Conservation (phyloP, 73 alveolate species). For the Stentor roeselii region DNA sequence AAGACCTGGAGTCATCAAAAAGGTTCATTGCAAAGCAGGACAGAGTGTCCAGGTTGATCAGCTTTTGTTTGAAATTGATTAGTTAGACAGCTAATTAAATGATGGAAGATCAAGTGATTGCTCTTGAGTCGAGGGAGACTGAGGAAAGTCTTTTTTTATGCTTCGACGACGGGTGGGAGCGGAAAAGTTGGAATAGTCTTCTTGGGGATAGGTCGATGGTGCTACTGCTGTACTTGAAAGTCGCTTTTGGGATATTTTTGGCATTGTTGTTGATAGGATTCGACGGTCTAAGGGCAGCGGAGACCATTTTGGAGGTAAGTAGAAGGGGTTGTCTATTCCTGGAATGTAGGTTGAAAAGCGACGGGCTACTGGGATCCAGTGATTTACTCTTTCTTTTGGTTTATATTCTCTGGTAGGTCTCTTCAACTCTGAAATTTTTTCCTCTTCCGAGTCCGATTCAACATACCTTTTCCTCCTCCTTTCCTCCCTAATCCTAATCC, state of each 20-base stretch:
- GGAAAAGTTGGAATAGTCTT: too few relatives aligned
- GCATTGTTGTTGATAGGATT: not conserved
- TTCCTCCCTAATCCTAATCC: not conserved
- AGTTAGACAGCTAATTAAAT: not conserved
- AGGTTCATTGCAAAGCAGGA: constrained; percentile 51
- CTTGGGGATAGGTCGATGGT: too few relatives aligned
- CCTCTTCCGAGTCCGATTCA: not conserved
- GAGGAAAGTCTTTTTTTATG: too few relatives aligned
- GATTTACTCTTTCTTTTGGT: not conserved
- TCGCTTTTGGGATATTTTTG: not conserved
- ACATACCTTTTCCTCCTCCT: not conserved
- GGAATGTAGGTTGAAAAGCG: not conserved
- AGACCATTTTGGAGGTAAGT: not conserved
- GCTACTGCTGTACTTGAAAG: too few relatives aligned
- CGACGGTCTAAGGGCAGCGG: not conserved
- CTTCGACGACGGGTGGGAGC: too few relatives aligned
- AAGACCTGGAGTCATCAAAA: constrained; percentile 65
- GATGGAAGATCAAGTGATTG: not conserved
- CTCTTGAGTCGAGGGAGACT: not conserved
- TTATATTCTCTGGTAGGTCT: not conserved
- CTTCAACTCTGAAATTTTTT: not conserved
- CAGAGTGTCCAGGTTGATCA: constrained; percentile 73
- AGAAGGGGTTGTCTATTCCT: not conserved
- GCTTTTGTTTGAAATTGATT: constrained; percentile 54
- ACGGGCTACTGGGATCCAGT: constrained; percentile 18